A percentile compares a stretch with the other conserved stretches of the same genome.
Conservation (phyloP, 768 basidiomycete species). For the Strobilomyces dryophilus region DNA sequence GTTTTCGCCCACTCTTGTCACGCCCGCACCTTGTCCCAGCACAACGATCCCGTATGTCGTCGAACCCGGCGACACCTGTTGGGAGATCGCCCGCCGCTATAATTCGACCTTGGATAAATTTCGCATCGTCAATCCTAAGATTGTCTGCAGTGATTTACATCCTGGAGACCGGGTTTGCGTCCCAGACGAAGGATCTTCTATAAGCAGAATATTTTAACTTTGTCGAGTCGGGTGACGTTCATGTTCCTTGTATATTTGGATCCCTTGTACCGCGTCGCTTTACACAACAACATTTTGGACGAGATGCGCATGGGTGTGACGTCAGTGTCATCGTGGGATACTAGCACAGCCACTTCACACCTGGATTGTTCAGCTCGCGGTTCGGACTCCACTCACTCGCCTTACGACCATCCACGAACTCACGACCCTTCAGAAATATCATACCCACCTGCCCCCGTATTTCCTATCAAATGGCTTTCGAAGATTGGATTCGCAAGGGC, state of each 20-base stretch:
- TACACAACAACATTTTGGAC: no score
- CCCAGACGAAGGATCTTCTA: conserved; percentile 39
- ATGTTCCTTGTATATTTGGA: conserved; percentile 6
- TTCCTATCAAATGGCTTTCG: conserved; percentile 32
- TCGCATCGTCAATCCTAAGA: conserved; percentile 45
- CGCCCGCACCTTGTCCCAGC: conserved; percentile 29
- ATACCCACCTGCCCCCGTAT: conserved; percentile 6
- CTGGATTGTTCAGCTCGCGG: conserved; percentile 20
- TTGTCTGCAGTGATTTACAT: conserved; percentile 55
- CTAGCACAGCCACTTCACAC: conserved; percentile 20
- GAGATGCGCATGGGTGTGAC: conserved; percentile 3
- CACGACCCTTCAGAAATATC: conserved; percentile 22
- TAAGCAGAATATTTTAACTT: conserved; percentile 26
- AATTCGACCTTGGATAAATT: conserved; percentile 51
- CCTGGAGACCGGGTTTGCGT: conserved; percentile 61
- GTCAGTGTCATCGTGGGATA: conserved; percentile 20
- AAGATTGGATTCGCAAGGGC: conserved; percentile 44
- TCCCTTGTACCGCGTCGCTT: conserved; percentile 19
- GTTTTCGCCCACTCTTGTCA: conserved; percentile 31
- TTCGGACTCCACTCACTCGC: background rate
- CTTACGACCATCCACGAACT: conserved; percentile 25
- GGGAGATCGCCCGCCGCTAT: conserved; percentile 51
- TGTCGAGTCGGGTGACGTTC: background rate
- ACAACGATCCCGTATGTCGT: conserved; percentile 44
- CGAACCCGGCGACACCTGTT: conserved; percentile 61